These are phyloP conservation scores for Termitomyces sp. DNA, from an alignment of 768 basidiomycete species.

Conservation along the genomic window DNA sequence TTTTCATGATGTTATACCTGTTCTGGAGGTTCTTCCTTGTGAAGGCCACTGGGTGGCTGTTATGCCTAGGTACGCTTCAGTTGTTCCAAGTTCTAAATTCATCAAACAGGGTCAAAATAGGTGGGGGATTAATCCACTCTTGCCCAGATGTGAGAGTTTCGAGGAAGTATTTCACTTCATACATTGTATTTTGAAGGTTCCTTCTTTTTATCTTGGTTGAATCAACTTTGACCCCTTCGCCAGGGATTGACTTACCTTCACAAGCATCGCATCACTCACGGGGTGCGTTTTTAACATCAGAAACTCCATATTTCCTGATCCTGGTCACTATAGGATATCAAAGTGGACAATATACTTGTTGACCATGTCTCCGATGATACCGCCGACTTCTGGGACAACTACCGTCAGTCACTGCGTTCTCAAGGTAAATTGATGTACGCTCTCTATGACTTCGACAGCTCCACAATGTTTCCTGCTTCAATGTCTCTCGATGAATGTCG, in stretches of 20 bases:
- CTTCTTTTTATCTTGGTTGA: too few relatives aligned
- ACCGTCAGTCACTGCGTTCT: conserved; percentile 4
- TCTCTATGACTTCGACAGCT: conserved; percentile 17
- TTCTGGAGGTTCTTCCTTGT: conserved; percentile 14
- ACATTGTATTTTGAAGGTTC: conserved; percentile 15
- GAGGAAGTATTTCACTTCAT: not conserved
- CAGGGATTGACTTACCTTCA: conserved; percentile 19
- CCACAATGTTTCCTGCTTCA: conserved; percentile 15
- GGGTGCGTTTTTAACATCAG: conserved; percentile 10
- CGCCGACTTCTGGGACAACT: not conserved
- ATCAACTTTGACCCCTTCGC: too few relatives aligned
- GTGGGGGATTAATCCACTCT: conserved; percentile 14
- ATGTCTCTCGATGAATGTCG: conserved; percentile 6
- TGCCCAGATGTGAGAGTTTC: not conserved
- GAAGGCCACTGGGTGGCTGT: conserved; percentile 22
- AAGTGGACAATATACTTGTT: conserved; percentile 8
- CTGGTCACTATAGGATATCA: conserved; percentile 11
- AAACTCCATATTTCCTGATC: too few relatives aligned
- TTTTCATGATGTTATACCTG: conserved; percentile 17
- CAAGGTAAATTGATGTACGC: conserved; percentile 16
- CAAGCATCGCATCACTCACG: conserved; percentile 15
- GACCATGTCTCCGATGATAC: not conserved
- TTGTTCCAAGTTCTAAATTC: too few relatives aligned
- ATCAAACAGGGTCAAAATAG: not conserved
- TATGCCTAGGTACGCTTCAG: conserved; percentile 21